Conservation (phyloP, 306 rosid genomes). For the Citrullus colocynthis region DNA sequence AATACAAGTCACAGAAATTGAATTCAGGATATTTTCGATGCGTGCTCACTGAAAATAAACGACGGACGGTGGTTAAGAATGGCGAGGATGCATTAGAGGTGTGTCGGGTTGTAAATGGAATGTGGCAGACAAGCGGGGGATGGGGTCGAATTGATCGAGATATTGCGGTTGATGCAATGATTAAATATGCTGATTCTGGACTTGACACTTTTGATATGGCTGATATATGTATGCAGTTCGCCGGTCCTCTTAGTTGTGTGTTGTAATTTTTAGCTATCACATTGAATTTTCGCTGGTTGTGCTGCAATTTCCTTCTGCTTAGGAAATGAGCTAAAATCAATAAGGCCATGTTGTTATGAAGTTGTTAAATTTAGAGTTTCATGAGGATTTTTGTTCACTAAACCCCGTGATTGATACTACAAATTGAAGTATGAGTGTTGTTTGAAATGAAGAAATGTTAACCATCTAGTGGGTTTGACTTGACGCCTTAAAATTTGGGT, state of each 20-base stretch:
- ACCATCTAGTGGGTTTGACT: not conserved
- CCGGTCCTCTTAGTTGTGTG: not conserved
- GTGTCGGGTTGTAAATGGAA: constrained; percentile 62
- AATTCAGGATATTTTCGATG: constrained; percentile 22
- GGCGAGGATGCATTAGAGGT: constrained; percentile 62
- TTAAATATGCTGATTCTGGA: constrained; percentile 66
- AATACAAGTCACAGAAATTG: constrained; percentile 7
- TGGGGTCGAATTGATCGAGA: constrained; percentile 71
- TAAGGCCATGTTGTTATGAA: not conserved
- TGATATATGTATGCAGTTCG: constrained; percentile 48
- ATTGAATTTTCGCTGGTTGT: not conserved
- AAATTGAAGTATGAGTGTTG: not conserved
- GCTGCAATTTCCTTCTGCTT: not conserved
- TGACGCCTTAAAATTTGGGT: not conserved
- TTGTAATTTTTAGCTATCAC: not conserved
- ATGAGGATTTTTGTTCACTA: not conserved
- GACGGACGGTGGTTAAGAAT: constrained; percentile 29
- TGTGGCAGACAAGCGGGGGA: constrained; percentile 85
- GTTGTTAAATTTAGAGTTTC: not conserved
- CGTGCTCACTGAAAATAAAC: constrained; percentile 31
- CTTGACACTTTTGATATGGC: constrained; percentile 72
- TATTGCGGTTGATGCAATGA: constrained; percentile 62
- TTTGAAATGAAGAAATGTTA: not conserved
- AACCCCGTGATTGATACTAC: not conserved
- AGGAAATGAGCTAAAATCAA: not conserved